phyloP scores from a whole-genome alignment of 805 yeast species.

The Pichia californica region DNA sequence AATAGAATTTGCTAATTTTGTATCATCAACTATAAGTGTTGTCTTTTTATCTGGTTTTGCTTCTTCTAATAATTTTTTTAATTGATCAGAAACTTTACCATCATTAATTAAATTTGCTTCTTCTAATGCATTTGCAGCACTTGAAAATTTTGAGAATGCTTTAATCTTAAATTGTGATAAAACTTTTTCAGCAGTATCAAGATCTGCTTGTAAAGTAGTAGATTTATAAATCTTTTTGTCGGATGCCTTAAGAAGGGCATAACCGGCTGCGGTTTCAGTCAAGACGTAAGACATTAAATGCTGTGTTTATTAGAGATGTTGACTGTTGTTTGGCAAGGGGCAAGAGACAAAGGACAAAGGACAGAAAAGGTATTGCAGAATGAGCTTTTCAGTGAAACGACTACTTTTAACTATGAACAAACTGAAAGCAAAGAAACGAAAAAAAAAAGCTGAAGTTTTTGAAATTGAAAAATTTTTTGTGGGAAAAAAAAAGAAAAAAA shows the following conservation, averaged over 20 bases:
- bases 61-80: conserved; percentile 69
- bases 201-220: conserved; percentile 62
- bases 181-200: conserved; percentile 78
- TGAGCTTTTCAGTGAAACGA: too few relatives aligned
- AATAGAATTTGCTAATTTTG: conserved; percentile 93
- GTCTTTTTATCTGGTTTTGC: conserved; percentile 77
- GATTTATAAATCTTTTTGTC: conserved; percentile 96
- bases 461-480: conserved; percentile 3
- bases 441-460: not conserved
- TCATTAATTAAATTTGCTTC: conserved; percentile 90
- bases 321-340: too few relatives aligned
- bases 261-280: conserved; percentile 98
- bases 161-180: conserved; percentile 87
- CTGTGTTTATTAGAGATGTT: too few relatives aligned
- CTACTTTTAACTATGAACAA: too few relatives aligned
- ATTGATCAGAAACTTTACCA: conserved; percentile 85
- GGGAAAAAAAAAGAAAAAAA: not conserved
- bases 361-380: too few relatives aligned
- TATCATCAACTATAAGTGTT: conserved; percentile 85
- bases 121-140: conserved; percentile 94
- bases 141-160: conserved; percentile 88
- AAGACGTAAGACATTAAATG: conserved; percentile 90
- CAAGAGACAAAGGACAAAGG: too few relatives aligned
- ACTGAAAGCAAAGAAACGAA: not conserved
- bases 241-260: conserved; percentile 93